These are phyloP conservation scores for Linanthus parryae DNA, from an alignment of 148 eudicot genomes.

Conservation along the genomic window DNA sequence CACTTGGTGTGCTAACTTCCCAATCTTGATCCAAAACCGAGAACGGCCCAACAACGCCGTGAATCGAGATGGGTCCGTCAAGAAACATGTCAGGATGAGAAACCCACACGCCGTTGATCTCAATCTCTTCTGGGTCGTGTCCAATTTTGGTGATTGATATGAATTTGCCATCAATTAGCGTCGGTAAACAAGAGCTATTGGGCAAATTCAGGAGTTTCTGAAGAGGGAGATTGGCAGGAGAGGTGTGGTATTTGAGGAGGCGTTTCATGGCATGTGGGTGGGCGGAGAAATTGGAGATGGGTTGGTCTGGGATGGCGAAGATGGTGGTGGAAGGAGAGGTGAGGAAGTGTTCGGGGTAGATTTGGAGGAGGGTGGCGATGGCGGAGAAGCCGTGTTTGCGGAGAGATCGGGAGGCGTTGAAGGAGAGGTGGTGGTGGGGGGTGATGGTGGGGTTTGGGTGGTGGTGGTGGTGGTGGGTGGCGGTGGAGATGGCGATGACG, in stretches of 20 bases:
- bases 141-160: conserved; percentile 25
- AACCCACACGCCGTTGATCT: conserved; percentile 43
- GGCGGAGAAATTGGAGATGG: conserved; percentile 24
- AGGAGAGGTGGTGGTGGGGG: conserved; percentile 9
- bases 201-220: conserved; percentile 20
- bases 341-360: too few species aligned
- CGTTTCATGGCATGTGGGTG: conserved; percentile 26
- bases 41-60: conserved; percentile 54
- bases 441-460: background rate
- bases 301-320: conserved; percentile 29
- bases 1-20: conserved; percentile 16
- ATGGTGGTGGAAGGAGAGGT: background rate
- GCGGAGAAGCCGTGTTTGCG: background rate
- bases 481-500: conserved; percentile 20
- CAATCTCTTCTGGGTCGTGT: conserved; percentile 4
- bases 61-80: conserved; percentile 37
- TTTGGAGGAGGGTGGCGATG: conserved; percentile 4
- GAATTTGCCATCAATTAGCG: conserved; percentile 29
- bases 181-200: conserved; percentile 32
- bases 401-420: too few species aligned
- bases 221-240: conserved; percentile 28
- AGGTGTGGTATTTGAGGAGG: conserved; percentile 48
- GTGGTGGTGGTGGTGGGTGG: conserved; percentile 4
- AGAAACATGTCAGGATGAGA: conserved; percentile 68
- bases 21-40: conserved; percentile 11